Evolutionary conservation across 352 stramenopile species (phyloP).

Genomic region (Pythium diclinum): DNA sequence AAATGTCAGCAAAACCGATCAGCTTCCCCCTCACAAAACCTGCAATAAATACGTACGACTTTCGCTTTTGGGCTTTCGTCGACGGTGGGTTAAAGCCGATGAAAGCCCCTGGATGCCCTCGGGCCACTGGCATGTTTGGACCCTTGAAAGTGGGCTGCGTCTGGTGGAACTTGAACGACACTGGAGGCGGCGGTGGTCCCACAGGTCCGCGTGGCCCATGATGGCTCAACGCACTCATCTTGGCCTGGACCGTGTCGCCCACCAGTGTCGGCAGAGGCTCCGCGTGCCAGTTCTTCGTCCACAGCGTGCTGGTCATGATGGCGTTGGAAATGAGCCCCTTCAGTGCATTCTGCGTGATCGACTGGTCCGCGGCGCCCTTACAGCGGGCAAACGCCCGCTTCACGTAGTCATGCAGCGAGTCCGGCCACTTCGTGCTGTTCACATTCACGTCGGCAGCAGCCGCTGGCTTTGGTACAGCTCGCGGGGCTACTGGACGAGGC

Average conservation of each 20-base stretch:
- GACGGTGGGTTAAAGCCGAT: conserved; percentile 46
- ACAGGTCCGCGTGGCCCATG: conserved; percentile 3
- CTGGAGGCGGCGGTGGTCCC: neutral
- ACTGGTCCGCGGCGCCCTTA: conserved; percentile 70
- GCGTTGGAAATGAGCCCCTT: conserved; percentile 84
- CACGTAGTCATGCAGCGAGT: conserved; percentile 82
- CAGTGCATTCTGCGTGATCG: conserved; percentile 70
- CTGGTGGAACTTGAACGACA: conserved; percentile 10
- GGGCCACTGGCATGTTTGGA: conserved; percentile 11
- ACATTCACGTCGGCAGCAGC: conserved; percentile 11
- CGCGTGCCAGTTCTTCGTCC: conserved; percentile 80
- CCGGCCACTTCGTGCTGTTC: conserved; percentile 73
- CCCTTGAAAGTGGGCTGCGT: neutral
- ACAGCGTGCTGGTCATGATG: conserved; percentile 81
- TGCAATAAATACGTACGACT: conserved; percentile 37
- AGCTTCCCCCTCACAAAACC: neutral
- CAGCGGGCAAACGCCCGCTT: conserved; percentile 81
- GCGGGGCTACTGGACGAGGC: conserved; percentile 8
- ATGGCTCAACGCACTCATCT: conserved; percentile 23
- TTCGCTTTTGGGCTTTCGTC: conserved; percentile 69
- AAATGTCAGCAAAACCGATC: neutral
- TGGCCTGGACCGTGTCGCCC: conserved; percentile 33
- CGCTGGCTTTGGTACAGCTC: conserved; percentile 21
- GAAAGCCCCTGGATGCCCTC: conserved; percentile 30
- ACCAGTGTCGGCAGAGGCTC: conserved; percentile 74